Evolutionary conservation across 2,329 filamentous ascomycete genomes (phyloP), one percentile per base, ranked within the genome.

Genomic region (Coccinonectria pachysandricola): DNA sequence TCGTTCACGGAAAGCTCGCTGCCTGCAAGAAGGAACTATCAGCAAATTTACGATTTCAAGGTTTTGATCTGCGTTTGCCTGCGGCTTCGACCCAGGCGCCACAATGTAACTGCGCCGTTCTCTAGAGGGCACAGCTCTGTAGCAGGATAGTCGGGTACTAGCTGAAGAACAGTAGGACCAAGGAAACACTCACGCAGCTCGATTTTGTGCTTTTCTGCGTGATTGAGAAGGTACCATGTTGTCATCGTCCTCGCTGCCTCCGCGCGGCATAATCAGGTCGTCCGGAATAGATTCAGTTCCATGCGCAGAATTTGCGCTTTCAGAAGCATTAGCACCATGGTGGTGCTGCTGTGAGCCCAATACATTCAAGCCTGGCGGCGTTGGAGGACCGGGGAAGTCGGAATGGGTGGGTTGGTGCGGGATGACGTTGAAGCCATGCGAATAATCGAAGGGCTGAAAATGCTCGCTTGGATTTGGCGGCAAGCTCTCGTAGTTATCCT

Each of bases 1-100:
- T 42, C 88, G 79, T 57, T 96, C 88, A 34, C 88, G 84, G 55
- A 96, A 96, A 16, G 91, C 88, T 44, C 88, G 79, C 67, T 96
- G 91, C 24, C 88, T 95, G 37, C 15, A 18, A 11, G 13, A 23
- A 7, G 12, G 4, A 18, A 10, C 19, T 28, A 37, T 48, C 34
- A 46, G 38, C 26, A 21, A 25, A 8, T 11, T 21, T 21, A 16
- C n/a, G 9, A 8, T n/a, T n/a, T n/a, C n/a, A n/a, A n/a, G n/a
- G n/a, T n/a, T n/a, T n/a, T n/a, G n/a, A n/a, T n/a, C n/a, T n/a
- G n/a, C n/a, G n/a, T n/a, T n/a, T n/a, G n/a, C n/a, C n/a, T n/a
- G n/a, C n/a, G n/a, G n/a, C n/a, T n/a, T n/a, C n/a, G n/a, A n/a
- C n/a, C n/a, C n/a, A n/a, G n/a, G n/a, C n/a, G n/a, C n/a, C n/a